A percentile compares a stretch with the other conserved stretches of the same genome.
Conservation (phyloP, 306 rosid species). For the Vigna unguiculata region DNA sequence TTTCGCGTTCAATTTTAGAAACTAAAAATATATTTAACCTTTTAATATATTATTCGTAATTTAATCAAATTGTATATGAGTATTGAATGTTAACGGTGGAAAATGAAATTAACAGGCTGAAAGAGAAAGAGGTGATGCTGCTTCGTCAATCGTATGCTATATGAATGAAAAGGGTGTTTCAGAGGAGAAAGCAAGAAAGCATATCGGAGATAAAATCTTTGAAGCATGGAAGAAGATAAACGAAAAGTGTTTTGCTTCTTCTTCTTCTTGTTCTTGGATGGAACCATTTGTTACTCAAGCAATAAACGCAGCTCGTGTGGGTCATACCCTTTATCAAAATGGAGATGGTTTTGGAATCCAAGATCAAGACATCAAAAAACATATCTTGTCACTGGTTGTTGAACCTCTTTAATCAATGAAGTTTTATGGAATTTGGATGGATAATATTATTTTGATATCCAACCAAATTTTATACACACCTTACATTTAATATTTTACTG, state of each 20-base stretch:
- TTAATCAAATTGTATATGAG: no score
- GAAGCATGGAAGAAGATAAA: slow-evolving; percentile 20
- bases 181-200: slow-evolving; percentile 59
- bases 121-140: slow-evolving; percentile 68
- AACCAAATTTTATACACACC: no score
- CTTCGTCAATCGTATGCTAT: slow-evolving; percentile 62
- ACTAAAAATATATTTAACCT: no score
- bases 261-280: no score
- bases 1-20: no score
- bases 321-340: slow-evolving; percentile 3
- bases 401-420: slow-evolving; percentile 36
- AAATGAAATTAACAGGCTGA: slow-evolving; percentile 52
- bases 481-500: no score
- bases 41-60: no score
- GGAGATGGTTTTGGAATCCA: slow-evolving; percentile 62
- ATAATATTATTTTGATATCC: no score
- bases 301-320: not conserved
- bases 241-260: not conserved
- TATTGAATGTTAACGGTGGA: no score
- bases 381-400: slow-evolving; percentile 52
- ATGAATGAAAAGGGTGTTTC: slow-evolving; percentile 54
- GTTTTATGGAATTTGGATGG: no score
- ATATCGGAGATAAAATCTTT: not conserved
- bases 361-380: slow-evolving; percentile 45
- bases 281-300: slow-evolving; percentile 2